phyloP scores from a whole-genome alignment of 768 basidiomycete species.

The Fomitopsis pulvina region DNA sequence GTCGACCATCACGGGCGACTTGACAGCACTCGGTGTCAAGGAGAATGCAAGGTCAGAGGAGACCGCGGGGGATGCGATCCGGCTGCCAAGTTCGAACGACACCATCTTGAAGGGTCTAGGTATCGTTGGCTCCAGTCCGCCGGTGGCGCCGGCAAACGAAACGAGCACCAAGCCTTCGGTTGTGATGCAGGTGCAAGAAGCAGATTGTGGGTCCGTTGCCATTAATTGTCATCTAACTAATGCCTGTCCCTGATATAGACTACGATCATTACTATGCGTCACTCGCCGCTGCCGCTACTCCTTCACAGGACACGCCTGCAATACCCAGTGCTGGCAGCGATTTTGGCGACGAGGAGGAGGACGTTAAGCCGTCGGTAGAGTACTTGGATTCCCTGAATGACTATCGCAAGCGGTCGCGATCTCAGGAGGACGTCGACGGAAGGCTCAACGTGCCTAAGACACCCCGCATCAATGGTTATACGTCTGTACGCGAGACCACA shows the following conservation, averaged over 20 bases:
- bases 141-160: constrained; percentile 19
- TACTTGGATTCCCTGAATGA: constrained; percentile 67
- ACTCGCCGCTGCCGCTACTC: constrained; percentile 51
- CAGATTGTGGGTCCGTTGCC: constrained; percentile 49
- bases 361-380: constrained; percentile 58
- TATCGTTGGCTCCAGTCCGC: constrained; percentile 31
- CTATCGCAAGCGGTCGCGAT: constrained; percentile 68
- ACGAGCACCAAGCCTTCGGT: constrained; percentile 42
- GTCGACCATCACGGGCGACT: constrained; percentile 90
- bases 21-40: constrained; percentile 80
- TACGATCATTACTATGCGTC: constrained; percentile 83
- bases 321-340: constrained; percentile 44
- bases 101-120: constrained; percentile 68
- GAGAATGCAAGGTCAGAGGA: constrained; percentile 53
- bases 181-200: constrained; percentile 28
- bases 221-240: constrained; percentile 1
- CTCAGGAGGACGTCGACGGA: constrained; percentile 36
- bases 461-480: constrained; percentile 17
- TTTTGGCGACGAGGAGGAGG: constrained; percentile 56
- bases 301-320: constrained; percentile 57
- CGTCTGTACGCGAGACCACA: constrained; percentile 3
- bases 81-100: constrained; percentile 49
- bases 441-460: constrained; percentile 13
- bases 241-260: constrained; percentile 32
- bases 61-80: constrained; percentile 18